Conservation (phyloP, 2,329 filamentous ascomycete species). For the Blumeriella jaapii region DNA sequence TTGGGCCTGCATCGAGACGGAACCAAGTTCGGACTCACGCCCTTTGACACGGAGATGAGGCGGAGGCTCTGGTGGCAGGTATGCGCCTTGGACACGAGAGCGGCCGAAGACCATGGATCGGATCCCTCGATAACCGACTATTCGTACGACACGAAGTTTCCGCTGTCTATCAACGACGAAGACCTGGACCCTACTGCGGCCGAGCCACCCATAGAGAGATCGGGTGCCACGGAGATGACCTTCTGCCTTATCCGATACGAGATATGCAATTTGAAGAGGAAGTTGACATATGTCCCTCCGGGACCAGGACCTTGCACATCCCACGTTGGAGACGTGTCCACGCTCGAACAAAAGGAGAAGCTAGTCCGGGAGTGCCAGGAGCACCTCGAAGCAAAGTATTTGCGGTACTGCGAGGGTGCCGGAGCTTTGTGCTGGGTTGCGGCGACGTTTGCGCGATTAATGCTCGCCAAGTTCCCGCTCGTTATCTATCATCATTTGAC, state of each 20-base stretch:
- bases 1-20: slow-evolving; percentile 50
- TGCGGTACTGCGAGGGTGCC: slow-evolving; percentile 28
- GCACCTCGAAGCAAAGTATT: slow-evolving; percentile 24
- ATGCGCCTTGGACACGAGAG: slow-evolving; percentile 46
- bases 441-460: slow-evolving; percentile 31
- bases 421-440: slow-evolving; percentile 40
- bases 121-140: slow-evolving; percentile 47
- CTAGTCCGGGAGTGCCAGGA: slow-evolving; percentile 24
- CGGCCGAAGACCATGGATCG: slow-evolving; percentile 51
- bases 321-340: slow-evolving; percentile 4
- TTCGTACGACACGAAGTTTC: slow-evolving; percentile 46
- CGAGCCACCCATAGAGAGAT: slow-evolving; percentile 15
- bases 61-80: slow-evolving; percentile 50
- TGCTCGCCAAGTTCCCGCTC: slow-evolving; percentile 31
- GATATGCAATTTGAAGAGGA: slow-evolving; percentile 20
- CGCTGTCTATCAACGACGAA: slow-evolving; percentile 37
- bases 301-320: slow-evolving; percentile 8
- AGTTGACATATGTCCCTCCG: slow-evolving; percentile 20
- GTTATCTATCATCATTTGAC: slow-evolving; percentile 28
- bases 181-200: slow-evolving; percentile 32
- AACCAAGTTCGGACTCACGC: slow-evolving; percentile 38
- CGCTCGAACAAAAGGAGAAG: slow-evolving; percentile 25
- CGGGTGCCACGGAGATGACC: slow-evolving; percentile 30
- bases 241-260: slow-evolving; percentile 29
- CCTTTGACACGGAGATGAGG: slow-evolving; percentile 50